A percentile compares a stretch with the other conserved stretches of the same genome.
phyloP scores from a whole-genome alignment of 2,329 filamentous ascomycete genomes.

The Metarhizium guizhouense region DNA sequence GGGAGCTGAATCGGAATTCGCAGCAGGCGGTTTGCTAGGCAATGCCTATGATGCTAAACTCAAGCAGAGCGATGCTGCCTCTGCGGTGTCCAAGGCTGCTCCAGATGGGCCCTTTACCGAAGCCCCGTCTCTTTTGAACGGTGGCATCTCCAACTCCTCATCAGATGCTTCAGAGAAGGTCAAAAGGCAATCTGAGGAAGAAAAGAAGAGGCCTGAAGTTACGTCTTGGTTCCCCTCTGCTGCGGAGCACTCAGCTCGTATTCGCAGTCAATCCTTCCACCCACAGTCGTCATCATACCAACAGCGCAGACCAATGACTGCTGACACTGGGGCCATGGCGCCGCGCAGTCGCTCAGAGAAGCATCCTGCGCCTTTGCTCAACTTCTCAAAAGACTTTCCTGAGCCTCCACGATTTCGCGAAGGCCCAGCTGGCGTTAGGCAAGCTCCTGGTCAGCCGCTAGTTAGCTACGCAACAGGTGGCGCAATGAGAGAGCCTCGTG shows the following conservation, averaged over 20 bases:
- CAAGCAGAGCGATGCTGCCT: constrained; percentile 24
- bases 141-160: constrained; percentile 14
- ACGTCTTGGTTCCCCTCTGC: constrained; percentile 29
- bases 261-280: constrained; percentile 19
- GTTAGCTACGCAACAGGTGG: constrained; percentile 35
- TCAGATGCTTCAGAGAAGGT: constrained; percentile 8
- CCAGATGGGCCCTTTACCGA: constrained; percentile 39
- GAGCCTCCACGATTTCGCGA: constrained; percentile 51
- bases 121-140: constrained; percentile 49
- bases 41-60: constrained; percentile 36
- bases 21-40: constrained; percentile 41
- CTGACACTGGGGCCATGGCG: constrained; percentile 10
- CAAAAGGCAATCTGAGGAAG: constrained; percentile 13
- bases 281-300: neutral
- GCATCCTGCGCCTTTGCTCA: constrained; percentile 53
- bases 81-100: constrained; percentile 24
- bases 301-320: constrained; percentile 15
- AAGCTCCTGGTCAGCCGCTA: constrained; percentile 28
- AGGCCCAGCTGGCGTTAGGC: constrained; percentile 38
- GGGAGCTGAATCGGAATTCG: constrained; percentile 33
- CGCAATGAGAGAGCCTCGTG: constrained; percentile 5
- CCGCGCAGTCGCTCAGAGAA: constrained; percentile 15
- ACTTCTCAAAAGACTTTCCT: constrained; percentile 51
- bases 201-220: constrained; percentile 11
- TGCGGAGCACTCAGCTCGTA: constrained; percentile 26